Conservation (phyloP, 1,284 basidiomycete genomes). For the Puccinia hordei region DNA sequence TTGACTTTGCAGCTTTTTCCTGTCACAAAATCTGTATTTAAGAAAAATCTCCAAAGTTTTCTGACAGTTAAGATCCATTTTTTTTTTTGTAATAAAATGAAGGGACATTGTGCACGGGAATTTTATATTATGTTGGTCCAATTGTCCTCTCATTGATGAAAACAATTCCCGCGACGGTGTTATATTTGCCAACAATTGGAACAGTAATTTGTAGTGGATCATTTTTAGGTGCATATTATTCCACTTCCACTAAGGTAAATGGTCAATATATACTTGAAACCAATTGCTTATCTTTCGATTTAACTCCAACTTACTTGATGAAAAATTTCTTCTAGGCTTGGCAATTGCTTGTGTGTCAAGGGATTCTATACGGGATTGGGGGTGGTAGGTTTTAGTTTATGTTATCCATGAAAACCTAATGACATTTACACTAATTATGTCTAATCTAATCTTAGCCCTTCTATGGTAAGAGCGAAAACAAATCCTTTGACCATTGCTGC, state of each 20-base stretch:
- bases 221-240: conserved; percentile 23
- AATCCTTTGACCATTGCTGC: not conserved
- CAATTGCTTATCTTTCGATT: no score
- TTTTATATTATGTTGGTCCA: conserved; percentile 29
- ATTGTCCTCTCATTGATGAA: conserved; percentile 24
- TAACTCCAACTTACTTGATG: no score
- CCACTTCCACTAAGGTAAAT: conserved; percentile 21
- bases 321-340: conserved; percentile 11
- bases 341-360: conserved; percentile 31
- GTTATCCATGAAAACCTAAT: not conserved
- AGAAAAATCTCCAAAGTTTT: no score
- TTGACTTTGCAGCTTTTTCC: no score
- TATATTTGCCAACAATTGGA: conserved; percentile 21
- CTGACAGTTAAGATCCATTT: no score
- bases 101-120: conserved; percentile 37
- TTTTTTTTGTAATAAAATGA: no score
- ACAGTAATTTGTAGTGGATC: conserved; percentile 28
- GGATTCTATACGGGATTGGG: conserved; percentile 30
- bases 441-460: not conserved
- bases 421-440: no score
- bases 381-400: conserved; percentile 18
- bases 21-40: no score
- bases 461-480: conserved; percentile 14
- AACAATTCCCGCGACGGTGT: not conserved
- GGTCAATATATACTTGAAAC: no score